Conservation (phyloP, 2,329 filamentous ascomycete genomes). For the Aspergillus sp. region DNA sequence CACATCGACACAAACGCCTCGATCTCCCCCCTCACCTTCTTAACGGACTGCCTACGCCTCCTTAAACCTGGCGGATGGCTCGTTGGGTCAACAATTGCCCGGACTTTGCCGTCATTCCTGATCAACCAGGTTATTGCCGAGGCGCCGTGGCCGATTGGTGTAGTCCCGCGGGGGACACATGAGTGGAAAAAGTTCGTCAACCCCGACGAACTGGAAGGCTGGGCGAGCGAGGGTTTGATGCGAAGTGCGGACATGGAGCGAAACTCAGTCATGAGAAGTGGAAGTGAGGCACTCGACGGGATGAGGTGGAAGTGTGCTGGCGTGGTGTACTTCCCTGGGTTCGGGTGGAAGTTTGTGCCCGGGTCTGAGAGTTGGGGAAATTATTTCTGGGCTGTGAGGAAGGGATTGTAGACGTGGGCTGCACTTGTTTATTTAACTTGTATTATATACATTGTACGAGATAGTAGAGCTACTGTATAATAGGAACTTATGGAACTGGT, state of each 20-base stretch:
- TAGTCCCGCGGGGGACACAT: slow-evolving; percentile 91
- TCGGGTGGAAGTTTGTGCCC: slow-evolving; percentile 82
- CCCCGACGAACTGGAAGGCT: slow-evolving; percentile 62
- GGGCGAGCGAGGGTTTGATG: slow-evolving; percentile 45
- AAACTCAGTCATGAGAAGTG: slow-evolving; percentile 21
- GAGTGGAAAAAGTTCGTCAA: slow-evolving; percentile 97
- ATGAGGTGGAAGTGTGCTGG: slow-evolving; percentile 70
- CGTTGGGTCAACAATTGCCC: slow-evolving; percentile 85
- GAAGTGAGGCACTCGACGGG: slow-evolving; percentile 27
- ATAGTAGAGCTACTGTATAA: background rate
- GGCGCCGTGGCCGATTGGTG: slow-evolving; percentile 65
- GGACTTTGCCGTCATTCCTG: slow-evolving; percentile 85
- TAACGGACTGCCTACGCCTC: slow-evolving; percentile 57
- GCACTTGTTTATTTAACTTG: background rate
- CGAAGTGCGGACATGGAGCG: slow-evolving; percentile 47
- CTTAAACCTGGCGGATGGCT: slow-evolving; percentile 92
- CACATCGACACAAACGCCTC: slow-evolving; percentile 75
- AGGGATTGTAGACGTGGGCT: slow-evolving; percentile 29
- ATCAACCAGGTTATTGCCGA: slow-evolving; percentile 93
- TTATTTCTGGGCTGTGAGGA: slow-evolving; percentile 89
- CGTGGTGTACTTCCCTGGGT: slow-evolving; percentile 82
- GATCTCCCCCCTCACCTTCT: slow-evolving; percentile 71
- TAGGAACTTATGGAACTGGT: background rate
- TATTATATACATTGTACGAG: background rate
- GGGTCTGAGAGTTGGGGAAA: slow-evolving; percentile 87